phyloP scores from a whole-genome alignment of 2,329 filamentous ascomycete species.

The Sclerotinia borealis region DNA sequence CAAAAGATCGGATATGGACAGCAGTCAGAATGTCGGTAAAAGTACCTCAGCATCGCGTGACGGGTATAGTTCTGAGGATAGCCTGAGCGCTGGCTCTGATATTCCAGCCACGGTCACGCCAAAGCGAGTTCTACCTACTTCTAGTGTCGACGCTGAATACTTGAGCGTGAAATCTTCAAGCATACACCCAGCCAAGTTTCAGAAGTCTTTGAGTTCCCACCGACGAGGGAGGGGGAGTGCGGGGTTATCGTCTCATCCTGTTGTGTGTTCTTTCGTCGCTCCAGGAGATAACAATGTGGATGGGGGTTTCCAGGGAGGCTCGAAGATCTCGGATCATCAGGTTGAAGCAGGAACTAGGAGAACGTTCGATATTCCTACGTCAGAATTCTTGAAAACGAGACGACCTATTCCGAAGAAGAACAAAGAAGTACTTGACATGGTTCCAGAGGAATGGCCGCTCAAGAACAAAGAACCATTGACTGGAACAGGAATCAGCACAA shows the following conservation, averaged over 20 bases:
- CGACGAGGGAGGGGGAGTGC: too few species aligned
- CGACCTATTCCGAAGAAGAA: not conserved
- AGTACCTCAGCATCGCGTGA: not conserved
- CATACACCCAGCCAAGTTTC: not conserved
- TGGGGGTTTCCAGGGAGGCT: not conserved
- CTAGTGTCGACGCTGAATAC: not conserved
- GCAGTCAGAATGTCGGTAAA: not conserved
- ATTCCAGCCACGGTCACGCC: not conserved
- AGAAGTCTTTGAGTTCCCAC: not conserved
- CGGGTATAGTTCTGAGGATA: not conserved
- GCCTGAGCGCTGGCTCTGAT: not conserved
- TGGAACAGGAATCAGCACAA: too few species aligned
- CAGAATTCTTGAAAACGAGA: not conserved
- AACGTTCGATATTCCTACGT: too few species aligned
- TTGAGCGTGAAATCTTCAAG: not conserved
- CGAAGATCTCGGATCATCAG: not conserved
- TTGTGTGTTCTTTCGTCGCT: not conserved
- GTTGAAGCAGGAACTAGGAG: not conserved
- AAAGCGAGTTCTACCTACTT: not conserved
- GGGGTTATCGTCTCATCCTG: not conserved
- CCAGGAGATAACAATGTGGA: not conserved
- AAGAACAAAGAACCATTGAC: not conserved
- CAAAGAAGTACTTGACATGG: not conserved
- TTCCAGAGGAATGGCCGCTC: not conserved
- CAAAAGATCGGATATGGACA: too few species aligned